These are phyloP conservation scores for Amylocystis lapponica DNA, from an alignment of 768 basidiomycete genomes.

Conservation along the genomic window DNA sequence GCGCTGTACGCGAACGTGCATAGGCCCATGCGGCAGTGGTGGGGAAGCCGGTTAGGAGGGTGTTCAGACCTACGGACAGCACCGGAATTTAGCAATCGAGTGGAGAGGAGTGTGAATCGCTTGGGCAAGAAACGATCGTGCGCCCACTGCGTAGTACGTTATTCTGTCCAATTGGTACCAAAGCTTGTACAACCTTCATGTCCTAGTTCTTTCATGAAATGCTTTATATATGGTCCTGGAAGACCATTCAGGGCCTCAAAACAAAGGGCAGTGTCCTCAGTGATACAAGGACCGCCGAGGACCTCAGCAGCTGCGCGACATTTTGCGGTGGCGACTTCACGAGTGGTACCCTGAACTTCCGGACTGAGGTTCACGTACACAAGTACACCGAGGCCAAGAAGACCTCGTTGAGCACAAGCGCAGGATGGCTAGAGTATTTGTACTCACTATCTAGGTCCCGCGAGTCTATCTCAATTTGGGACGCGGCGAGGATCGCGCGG, in stretches of 20 bases:
- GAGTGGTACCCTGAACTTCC: constrained; percentile 90
- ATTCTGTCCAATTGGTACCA: too few species aligned
- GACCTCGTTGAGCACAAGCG: background rate
- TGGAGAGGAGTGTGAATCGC: too few species aligned
- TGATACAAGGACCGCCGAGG: constrained; percentile 59
- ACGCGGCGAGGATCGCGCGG: constrained; percentile 66
- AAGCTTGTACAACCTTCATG: constrained; percentile 59
- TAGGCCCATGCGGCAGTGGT: constrained; percentile 81
- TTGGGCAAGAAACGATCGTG: too few species aligned
- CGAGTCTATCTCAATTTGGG: constrained; percentile 74
- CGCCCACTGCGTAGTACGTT: too few species aligned
- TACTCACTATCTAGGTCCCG: constrained; percentile 73
- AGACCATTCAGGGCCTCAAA: constrained; percentile 86
- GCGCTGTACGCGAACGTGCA: constrained; percentile 95
- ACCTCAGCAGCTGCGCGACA: constrained; percentile 80
- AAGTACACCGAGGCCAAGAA: background rate
- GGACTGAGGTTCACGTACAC: constrained; percentile 52
- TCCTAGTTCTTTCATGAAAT: constrained; percentile 79
- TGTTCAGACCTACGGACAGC: constrained; percentile 64
- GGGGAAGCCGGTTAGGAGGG: constrained; percentile 68
- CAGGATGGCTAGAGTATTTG: constrained; percentile 1
- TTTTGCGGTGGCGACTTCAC: constrained; percentile 86
- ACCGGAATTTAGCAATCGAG: background rate
- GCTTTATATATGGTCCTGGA: constrained; percentile 96
- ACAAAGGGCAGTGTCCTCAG: constrained; percentile 93